These are phyloP conservation scores for Harrya chromipes DNA, from an alignment of 768 basidiomycete genomes.

Conservation along the genomic window DNA sequence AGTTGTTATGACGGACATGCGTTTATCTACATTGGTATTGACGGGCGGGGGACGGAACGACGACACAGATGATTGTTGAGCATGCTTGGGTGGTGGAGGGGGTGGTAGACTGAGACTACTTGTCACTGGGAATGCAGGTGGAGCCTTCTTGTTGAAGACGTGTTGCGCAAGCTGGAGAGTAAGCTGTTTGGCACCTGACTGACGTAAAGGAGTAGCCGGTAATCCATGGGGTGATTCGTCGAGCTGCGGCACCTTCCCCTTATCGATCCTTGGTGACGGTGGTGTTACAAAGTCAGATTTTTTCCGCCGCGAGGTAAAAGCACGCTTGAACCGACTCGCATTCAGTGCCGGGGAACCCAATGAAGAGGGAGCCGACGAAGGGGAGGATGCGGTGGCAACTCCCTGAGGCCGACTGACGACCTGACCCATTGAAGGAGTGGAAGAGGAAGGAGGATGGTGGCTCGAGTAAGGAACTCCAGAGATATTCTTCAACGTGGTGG, in stretches of 20 bases:
- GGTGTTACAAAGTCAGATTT: constrained; percentile 24
- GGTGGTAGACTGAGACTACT: constrained; percentile 32
- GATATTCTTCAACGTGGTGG: constrained; percentile 35
- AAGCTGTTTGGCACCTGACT: constrained; percentile 32
- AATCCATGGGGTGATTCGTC: constrained; percentile 17
- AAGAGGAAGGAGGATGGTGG: constrained; percentile 25
- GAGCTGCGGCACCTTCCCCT: constrained; percentile 17
- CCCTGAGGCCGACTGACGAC: constrained; percentile 33
- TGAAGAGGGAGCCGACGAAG: constrained; percentile 28
- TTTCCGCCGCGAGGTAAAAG: constrained; percentile 33
- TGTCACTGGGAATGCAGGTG: constrained; percentile 32
- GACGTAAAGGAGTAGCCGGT: constrained; percentile 16
- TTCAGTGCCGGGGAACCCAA: constrained; percentile 17
- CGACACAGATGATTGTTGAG: constrained; percentile 13
- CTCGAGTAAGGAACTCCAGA: constrained; percentile 25
- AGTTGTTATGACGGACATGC: constrained; percentile 49
- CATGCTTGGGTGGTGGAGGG: constrained; percentile 40
- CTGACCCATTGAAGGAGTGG: constrained; percentile 32
- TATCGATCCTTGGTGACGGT: constrained; percentile 22
- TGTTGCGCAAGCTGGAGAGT: constrained; percentile 46
- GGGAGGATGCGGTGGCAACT: constrained; percentile 17
- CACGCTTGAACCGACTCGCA: constrained; percentile 30
- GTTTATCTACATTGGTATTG: constrained; percentile 33
- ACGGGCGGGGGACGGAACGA: constrained; percentile 24
- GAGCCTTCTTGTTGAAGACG: constrained; percentile 41